Base-by-base conservation (phyloP, 768 basidiomycete genomes). In the Tricholoma saponaceum region DNA sequence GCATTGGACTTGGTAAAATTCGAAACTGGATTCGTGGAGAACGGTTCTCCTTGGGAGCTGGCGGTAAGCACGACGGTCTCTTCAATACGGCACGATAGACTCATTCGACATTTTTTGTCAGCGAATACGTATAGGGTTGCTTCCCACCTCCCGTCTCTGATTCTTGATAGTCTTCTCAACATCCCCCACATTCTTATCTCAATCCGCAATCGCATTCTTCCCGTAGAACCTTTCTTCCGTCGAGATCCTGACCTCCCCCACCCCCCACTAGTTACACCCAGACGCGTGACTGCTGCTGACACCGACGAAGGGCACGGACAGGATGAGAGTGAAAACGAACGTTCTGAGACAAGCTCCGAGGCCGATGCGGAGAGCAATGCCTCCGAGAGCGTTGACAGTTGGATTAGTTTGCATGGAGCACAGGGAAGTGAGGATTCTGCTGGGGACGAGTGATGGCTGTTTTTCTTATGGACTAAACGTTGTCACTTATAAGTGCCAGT, bases 1-100 rank as follows among this genome's bases (percentile, higher is more conserved):
- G 77, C 5, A 54, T 83, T 49, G 76, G 78, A 20, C 63, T 84
- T 33, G 70, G 73, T 1, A 74, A 75, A 43, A 30, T 83, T 23
- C 74, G 75, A 56, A 79, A 84, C 60, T 84, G 83, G 79, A 63
- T 87, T 25, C 78, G 81, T 30, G 89, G 90, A 2, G 82, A 89
- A 54, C 72, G 89, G 35, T 82, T 90, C 64, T 80, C 84, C 18
- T 73, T 93, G 55, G 92, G 92, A 57, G 86, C 92, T 52, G 92
- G 91, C 70, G 89, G 90, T 92, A 65, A 64, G 71, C 18, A 0
- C 23, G 20, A 54, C 14, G 49, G 28, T 30, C 23, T 37, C 23
- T 26, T 16, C 39, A 18, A 28, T 46, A 32, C 50, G 50, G 59
- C 52, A 41, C 47, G 7, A 49, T 10, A n/a, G 62, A 23, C 30